Evolutionary conservation across 2,329 filamentous ascomycete genomes (phyloP), one percentile per base, ranked within the genome.

Genomic region (Aspergillus sp.): DNA sequence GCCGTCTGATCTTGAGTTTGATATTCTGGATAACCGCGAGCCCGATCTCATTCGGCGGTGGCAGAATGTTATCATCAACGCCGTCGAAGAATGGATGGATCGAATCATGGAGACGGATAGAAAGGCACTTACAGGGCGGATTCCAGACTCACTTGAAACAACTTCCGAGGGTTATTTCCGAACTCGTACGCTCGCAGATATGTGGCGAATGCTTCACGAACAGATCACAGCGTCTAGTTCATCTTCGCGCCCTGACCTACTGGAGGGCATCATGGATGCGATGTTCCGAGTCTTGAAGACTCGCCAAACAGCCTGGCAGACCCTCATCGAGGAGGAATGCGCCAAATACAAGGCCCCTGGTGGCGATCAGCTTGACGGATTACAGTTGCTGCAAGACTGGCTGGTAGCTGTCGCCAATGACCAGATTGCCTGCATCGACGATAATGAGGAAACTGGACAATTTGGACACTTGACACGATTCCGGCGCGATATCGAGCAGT

Each of bases 151-250:
- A 70, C 82, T 97, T 62, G 92, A 96, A 71, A 86, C 86, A 66
- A 92, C 96, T 74, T 87, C 93, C 70, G 92, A 96, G 72, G 91
- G 91, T 59, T 93, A 91, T 73, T 93, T 96, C 77, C 88, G 93
- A 50, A 97, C 93, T 52, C 93, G 90, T 77, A 96, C 93, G 60
- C 81, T 96, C 54, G 89, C 93, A 56, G 93, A 96, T 69, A 89
- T 98, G 81, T 99, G 96, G 93, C 90, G 93, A 59, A 98, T 99
- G 92, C 82, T 99, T 62, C 87, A 90, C 64, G 93, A 99, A 75
- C 95, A 99, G 75, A 84, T 96, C 35, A 86, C 90, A 62, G 91
- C 92, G 0, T 93, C 93, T 4, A 88, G 87, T 41, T 90, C 90
- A 68, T 96, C 92, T 45, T 85, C 93, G 69, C 90, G 95, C 52